phyloP scores from a whole-genome alignment of 1,284 basidiomycete genomes.

The Takashimella koratensis region DNA sequence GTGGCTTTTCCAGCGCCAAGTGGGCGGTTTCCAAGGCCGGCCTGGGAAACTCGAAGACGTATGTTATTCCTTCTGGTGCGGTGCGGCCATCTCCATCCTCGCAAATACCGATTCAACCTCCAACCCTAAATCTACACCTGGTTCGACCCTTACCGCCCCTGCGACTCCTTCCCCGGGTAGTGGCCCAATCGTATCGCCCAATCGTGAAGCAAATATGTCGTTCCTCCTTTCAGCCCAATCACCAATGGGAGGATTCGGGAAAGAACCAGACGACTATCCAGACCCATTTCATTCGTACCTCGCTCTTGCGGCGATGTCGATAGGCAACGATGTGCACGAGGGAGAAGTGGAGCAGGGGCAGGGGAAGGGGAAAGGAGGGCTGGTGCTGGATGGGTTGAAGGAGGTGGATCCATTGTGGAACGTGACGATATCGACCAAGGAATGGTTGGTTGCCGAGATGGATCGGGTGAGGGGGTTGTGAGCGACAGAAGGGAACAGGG shows the following conservation, averaged over 20 bases:
- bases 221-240: conserved; percentile 75
- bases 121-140: not conserved
- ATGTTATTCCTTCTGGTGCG: conserved; percentile 94
- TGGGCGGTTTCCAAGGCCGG: conserved; percentile 78
- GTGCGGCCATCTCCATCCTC: conserved; percentile 60
- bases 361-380: conserved; percentile 34
- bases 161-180: too few relatives aligned
- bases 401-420: conserved; percentile 67
- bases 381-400: conserved; percentile 57
- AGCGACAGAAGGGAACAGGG: too few relatives aligned
- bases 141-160: too few relatives aligned
- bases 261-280: conserved; percentile 72
- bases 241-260: conserved; percentile 78
- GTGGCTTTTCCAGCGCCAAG: conserved; percentile 73
- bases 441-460: conserved; percentile 57
- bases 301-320: conserved; percentile 70
- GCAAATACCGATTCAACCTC: not conserved
- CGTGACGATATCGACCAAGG: conserved; percentile 59
- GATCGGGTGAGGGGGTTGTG: too few relatives aligned
- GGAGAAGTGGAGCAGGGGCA: conserved; percentile 8
- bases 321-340: conserved; percentile 44
- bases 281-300: conserved; percentile 92
- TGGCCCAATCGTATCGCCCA: not conserved
- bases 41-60: conserved; percentile 82
- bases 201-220: conserved; percentile 50